Conservation (phyloP, 2,329 filamentous ascomycete species). For the Geoglossum cookeanum region DNA sequence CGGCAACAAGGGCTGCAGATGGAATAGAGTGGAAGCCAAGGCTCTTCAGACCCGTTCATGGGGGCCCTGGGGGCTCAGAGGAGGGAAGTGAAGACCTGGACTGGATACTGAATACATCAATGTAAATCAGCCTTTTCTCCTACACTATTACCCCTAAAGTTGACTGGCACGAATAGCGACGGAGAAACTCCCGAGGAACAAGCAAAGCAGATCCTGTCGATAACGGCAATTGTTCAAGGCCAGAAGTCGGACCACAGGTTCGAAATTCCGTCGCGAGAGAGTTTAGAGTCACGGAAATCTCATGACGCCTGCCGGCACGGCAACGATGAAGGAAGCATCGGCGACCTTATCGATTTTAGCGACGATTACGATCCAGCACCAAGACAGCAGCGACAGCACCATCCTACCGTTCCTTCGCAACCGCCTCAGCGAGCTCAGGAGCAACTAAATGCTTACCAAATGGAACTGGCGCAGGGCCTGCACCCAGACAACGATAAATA, state of each 20-base stretch:
- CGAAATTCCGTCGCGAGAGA: slow-evolving; percentile 32
- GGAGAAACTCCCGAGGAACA: slow-evolving; percentile 46
- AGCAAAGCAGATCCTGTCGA: slow-evolving; percentile 64
- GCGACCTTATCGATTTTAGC: neutral
- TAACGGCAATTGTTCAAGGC: slow-evolving; percentile 68
- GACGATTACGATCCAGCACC: neutral
- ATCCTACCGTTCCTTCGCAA: neutral
- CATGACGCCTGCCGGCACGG: neutral
- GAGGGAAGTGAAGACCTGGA: slow-evolving; percentile 79
- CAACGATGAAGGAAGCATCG: neutral
- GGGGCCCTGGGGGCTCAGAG: slow-evolving; percentile 49
- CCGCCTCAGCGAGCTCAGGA: neutral
- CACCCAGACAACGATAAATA: neutral
- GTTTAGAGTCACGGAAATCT: slow-evolving; percentile 6
- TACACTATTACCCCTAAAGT: slow-evolving; percentile 8
- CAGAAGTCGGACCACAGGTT: slow-evolving; percentile 41
- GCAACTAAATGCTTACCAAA: neutral
- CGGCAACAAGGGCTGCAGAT: slow-evolving; percentile 57
- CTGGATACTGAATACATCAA: slow-evolving; percentile 77
- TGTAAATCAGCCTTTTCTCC: slow-evolving; percentile 35
- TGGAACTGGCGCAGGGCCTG: neutral
- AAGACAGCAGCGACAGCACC: neutral
- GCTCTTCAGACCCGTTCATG: slow-evolving; percentile 59
- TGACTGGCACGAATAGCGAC: slow-evolving; percentile 27
- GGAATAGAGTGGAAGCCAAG: slow-evolving; percentile 74